A percentile compares a stretch with the other conserved stretches of the same genome.
These are phyloP conservation scores for Colletotrichum simmondsii DNA, from an alignment of 2,329 filamentous ascomycete genomes.

Conservation along the genomic window DNA sequence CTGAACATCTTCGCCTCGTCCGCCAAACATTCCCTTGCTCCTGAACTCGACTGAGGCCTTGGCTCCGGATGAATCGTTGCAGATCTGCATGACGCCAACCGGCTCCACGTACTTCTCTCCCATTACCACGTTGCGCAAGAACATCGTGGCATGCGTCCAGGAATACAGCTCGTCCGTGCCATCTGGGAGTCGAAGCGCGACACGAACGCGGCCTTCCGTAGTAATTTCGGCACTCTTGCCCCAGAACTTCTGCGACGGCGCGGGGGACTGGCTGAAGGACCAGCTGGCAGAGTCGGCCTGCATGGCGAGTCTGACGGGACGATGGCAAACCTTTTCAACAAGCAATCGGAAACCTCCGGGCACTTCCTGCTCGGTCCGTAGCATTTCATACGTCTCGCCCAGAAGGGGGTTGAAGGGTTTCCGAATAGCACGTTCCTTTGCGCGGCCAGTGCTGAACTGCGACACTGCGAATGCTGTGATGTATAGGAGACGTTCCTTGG, in stretches of 20 bases:
- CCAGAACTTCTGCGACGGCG: conserved; percentile 97
- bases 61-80: conserved; percentile 84
- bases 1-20: conserved; percentile 88
- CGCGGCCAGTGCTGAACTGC: conserved; percentile 81
- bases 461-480: conserved; percentile 93
- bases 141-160: conserved; percentile 89
- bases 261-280: conserved; percentile 88
- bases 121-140: conserved; percentile 94
- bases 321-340: conserved; percentile 95
- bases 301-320: conserved; percentile 91
- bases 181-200: conserved; percentile 75
- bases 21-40: conserved; percentile 96
- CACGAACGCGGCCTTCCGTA: conserved; percentile 86
- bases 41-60: conserved; percentile 93
- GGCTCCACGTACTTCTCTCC: conserved; percentile 99
- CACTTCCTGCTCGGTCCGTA: conserved; percentile 81
- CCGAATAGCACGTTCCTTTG: conserved; percentile 90
- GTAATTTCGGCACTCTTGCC: conserved; percentile 95
- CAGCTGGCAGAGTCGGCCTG: conserved; percentile 89
- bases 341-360: conserved; percentile 85
- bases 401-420: conserved; percentile 98
- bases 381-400: conserved; percentile 93
- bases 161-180: conserved; percentile 84
- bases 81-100: conserved; percentile 86
- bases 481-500: conserved; percentile 80